Evolutionary conservation across 371 early-diverging fungal genomes (phyloP).

Genomic region (Zopfochytrium polystomum): DNA sequence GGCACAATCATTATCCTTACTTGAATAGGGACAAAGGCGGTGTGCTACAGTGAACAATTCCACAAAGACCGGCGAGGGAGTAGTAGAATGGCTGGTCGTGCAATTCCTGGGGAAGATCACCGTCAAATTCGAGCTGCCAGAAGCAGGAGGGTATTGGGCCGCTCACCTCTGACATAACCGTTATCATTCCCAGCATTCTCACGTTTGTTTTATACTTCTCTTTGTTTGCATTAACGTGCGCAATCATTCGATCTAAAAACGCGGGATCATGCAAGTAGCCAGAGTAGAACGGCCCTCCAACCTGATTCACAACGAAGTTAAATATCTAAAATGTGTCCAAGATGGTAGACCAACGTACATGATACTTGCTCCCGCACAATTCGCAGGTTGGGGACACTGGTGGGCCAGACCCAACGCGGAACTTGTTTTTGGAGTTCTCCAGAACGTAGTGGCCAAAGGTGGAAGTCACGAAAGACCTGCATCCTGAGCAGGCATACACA

Average conservation of each 20-base stretch:
- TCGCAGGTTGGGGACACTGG: slow-evolving; percentile 51
- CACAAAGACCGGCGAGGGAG: slow-evolving; percentile 60
- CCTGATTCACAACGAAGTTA: slow-evolving; percentile 41
- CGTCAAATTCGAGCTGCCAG: slow-evolving; percentile 41
- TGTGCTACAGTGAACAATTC: slow-evolving; percentile 65
- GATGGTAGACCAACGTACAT: slow-evolving; percentile 50
- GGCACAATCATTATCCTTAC: slow-evolving; percentile 13
- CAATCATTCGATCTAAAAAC: slow-evolving; percentile 69
- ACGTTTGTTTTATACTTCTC: slow-evolving; percentile 67
- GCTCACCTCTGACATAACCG: slow-evolving; percentile 77
- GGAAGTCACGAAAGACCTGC: slow-evolving; percentile 68
- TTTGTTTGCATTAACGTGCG: slow-evolving; percentile 57
- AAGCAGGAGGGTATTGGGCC: not conserved
- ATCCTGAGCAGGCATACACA: slow-evolving; percentile 83
- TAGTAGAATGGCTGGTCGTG: slow-evolving; percentile 81
- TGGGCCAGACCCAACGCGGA: not conserved
- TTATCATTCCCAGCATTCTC: slow-evolving; percentile 95
- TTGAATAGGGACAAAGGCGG: slow-evolving; percentile 32
- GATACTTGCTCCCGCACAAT: slow-evolving; percentile 60
- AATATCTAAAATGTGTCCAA: too few species aligned
- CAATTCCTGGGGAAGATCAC: slow-evolving; percentile 32
- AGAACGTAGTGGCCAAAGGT: slow-evolving; percentile 56
- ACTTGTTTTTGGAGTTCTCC: slow-evolving; percentile 19
- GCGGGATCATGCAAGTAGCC: slow-evolving; percentile 76
- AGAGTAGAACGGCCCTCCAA: slow-evolving; percentile 97